Conservation (phyloP, 2,329 filamentous ascomycete genomes). For the Penicillium sp. region DNA sequence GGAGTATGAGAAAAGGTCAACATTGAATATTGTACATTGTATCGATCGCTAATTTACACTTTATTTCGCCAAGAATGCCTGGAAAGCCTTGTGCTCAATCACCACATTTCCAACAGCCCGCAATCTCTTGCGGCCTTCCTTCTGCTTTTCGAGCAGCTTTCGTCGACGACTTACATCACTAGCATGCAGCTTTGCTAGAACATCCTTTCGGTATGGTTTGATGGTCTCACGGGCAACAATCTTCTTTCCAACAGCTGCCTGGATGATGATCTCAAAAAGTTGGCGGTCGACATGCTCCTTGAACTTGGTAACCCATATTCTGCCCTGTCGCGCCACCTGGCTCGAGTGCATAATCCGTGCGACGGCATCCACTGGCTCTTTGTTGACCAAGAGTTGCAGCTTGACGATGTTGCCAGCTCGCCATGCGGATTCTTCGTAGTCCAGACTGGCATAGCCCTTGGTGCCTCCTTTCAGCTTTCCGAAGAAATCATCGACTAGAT, state of each 20-base stretch:
- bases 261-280: constrained; percentile 96
- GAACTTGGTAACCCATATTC: constrained; percentile 90
- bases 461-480: constrained; percentile 91
- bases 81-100: constrained; percentile 95
- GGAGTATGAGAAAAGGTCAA: not conserved
- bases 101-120: constrained; percentile 75
- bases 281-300: constrained; percentile 95
- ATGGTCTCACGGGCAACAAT: constrained; percentile 90
- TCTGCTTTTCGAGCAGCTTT: constrained; percentile 94
- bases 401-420: constrained; percentile 75
- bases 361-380: constrained; percentile 87
- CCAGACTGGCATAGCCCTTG: constrained; percentile 91
- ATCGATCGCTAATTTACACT: constrained; percentile 12
- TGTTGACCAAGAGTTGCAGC: constrained; percentile 90
- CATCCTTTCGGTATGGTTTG: constrained; percentile 95
- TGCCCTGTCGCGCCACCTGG: constrained; percentile 74
- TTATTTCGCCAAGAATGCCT: constrained; percentile 83
- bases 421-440: constrained; percentile 96
- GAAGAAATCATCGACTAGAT: constrained; percentile 95
- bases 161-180: constrained; percentile 76
- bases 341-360: constrained; percentile 81
- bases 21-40: constrained; percentile 7
- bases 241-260: constrained; percentile 76
- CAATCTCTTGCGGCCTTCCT: constrained; percentile 86
- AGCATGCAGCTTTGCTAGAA: constrained; percentile 87